Percentiles rank a stretch among this genome's conserved stretches.
Conservation (phyloP, 768 basidiomycete genomes). For the Termitomyces bulborhizus region DNA sequence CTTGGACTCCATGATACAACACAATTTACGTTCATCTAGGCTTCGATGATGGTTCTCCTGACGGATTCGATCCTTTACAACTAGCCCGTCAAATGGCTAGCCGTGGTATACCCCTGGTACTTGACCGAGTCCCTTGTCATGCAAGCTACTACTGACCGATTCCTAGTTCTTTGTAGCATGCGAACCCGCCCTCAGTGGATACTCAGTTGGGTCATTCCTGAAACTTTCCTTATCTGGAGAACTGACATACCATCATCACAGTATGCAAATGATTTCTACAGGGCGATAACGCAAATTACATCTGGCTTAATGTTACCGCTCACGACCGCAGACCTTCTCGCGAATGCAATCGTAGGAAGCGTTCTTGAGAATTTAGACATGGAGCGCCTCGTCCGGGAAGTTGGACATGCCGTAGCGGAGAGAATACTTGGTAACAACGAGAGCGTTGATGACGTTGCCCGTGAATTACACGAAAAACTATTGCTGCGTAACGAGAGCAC, state of each 20-base stretch:
- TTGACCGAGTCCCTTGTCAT: background rate
- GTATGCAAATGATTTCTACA: constrained; percentile 94
- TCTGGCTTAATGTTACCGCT: constrained; percentile 95
- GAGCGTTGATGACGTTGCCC: constrained; percentile 94
- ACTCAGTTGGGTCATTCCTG: constrained; percentile 52
- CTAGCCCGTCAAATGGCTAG: constrained; percentile 86
- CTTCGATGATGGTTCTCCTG: constrained; percentile 91
- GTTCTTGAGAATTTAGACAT: constrained; percentile 98
- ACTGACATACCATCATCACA: constrained; percentile 18
- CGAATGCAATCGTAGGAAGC: constrained; percentile 94
- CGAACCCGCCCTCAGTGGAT: constrained; percentile 92
- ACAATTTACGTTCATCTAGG: constrained; percentile 38
- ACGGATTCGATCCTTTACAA: constrained; percentile 86
- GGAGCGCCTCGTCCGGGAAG: constrained; percentile 93
- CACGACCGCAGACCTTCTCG: constrained; percentile 89
- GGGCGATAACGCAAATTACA: constrained; percentile 87
- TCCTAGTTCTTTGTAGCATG: constrained; percentile 96
- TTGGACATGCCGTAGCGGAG: constrained; percentile 88
- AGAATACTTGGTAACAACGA: constrained; percentile 90
- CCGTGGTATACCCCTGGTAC: constrained; percentile 83
- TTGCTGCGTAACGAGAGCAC: constrained; percentile 92
- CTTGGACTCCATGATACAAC: constrained; percentile 9
- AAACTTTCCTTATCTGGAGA: background rate
- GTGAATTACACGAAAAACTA: constrained; percentile 88
- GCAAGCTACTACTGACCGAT: constrained; percentile 3